A percentile compares a stretch with the other conserved stretches of the same genome.
Conservation (phyloP, 2,329 filamentous ascomycete species). For the Penicillium sp. region DNA sequence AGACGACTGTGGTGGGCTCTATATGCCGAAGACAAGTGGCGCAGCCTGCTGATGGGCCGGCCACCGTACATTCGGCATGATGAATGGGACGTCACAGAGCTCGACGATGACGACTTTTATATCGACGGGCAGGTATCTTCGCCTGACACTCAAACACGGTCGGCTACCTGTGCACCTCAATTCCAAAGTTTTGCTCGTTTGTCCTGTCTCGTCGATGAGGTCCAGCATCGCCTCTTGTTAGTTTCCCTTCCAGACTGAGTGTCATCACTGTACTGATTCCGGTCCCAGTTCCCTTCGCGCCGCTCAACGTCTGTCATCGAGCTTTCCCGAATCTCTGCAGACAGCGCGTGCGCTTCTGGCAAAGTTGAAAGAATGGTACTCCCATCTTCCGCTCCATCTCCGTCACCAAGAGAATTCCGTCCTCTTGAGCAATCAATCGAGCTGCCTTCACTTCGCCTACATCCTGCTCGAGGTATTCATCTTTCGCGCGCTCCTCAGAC, state of each 20-base stretch:
- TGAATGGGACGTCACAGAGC: slow-evolving; percentile 31
- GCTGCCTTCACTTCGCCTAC: slow-evolving; percentile 28
- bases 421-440: slow-evolving; percentile 8
- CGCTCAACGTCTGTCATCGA: slow-evolving; percentile 22
- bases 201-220: slow-evolving; percentile 24
- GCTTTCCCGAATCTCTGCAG: slow-evolving; percentile 24
- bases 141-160: neutral
- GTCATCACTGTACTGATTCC: neutral
- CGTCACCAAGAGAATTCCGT: slow-evolving; percentile 13
- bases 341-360: slow-evolving; percentile 21
- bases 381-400: slow-evolving; percentile 18
- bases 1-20: slow-evolving; percentile 39
- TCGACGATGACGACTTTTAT: slow-evolving; percentile 25
- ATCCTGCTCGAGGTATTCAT: slow-evolving; percentile 22
- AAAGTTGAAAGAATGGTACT: slow-evolving; percentile 27
- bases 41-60: slow-evolving; percentile 31
- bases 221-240: slow-evolving; percentile 27
- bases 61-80: slow-evolving; percentile 32
- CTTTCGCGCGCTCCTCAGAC: neutral
- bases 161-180: neutral
- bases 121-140: slow-evolving; percentile 9
- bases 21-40: slow-evolving; percentile 38
- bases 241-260: slow-evolving; percentile 1
- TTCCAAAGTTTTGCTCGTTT: slow-evolving; percentile 22
- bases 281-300: slow-evolving; percentile 22